Percentiles rank a stretch among this genome's conserved stretches.
These are phyloP conservation scores for Geotrichum aggregatum DNA, from an alignment of 1,139 yeast genomes.

Conservation along the genomic window DNA sequence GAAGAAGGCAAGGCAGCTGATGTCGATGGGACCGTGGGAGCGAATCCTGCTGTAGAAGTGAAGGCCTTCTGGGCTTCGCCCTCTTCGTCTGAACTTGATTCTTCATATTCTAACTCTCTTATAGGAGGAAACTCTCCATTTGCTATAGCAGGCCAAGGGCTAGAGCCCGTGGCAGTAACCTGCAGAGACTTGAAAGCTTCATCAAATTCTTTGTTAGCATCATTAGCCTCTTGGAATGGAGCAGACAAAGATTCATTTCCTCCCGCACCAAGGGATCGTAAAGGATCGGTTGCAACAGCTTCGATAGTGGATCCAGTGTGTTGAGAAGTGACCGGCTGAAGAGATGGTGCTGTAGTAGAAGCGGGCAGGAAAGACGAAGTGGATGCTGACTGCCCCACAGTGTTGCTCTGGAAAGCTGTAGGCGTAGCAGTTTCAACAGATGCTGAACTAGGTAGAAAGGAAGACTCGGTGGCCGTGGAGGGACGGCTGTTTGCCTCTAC, in stretches of 20 bases:
- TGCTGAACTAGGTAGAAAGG: slow-evolving; percentile 12
- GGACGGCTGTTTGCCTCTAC: background rate
- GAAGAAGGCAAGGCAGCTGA: slow-evolving; percentile 17
- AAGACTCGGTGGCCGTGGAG: background rate
- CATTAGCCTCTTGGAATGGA: slow-evolving; percentile 5
- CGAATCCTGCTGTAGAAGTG: slow-evolving; percentile 15
- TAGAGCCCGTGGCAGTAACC: slow-evolving; percentile 9
- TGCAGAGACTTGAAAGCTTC: slow-evolving; percentile 6
- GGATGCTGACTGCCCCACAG: slow-evolving; percentile 1
- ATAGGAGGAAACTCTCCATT: slow-evolving; percentile 67
- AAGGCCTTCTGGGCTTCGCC: slow-evolving; percentile 11
- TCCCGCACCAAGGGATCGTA: background rate
- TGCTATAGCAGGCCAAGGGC: slow-evolving; percentile 7
- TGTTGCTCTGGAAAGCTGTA: background rate
- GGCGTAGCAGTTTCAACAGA: slow-evolving; percentile 15
- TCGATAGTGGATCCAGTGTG: slow-evolving; percentile 14
- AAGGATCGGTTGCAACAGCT: slow-evolving; percentile 9
- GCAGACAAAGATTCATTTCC: background rate
- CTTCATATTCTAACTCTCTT: slow-evolving; percentile 60
- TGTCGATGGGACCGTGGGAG: slow-evolving; percentile 11
- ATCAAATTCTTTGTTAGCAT: slow-evolving; percentile 9
- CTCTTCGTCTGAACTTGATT: slow-evolving; percentile 46
- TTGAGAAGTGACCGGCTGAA: slow-evolving; percentile 1
- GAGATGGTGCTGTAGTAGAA: background rate
- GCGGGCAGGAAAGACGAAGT: slow-evolving; percentile 1